These are phyloP conservation scores for Aspergillus mulundensis DNA, from an alignment of 495 filamentous ascomycete species.

Conservation along the genomic window DNA sequence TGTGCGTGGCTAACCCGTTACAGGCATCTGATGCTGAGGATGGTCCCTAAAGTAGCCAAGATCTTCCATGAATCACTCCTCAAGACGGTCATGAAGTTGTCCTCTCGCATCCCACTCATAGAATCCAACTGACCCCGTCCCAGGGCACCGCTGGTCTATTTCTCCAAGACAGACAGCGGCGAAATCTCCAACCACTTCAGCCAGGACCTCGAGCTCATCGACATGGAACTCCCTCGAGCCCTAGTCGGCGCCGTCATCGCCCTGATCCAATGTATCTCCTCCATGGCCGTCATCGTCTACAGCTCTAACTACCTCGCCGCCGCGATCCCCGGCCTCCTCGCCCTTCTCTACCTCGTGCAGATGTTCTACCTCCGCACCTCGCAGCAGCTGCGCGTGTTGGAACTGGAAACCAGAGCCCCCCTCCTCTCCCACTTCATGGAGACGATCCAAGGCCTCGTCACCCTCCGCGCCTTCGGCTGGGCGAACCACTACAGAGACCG, in stretches of 20 bases:
- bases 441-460: conserved; percentile 60
- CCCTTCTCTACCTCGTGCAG: conserved; percentile 45
- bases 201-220: conserved; percentile 42
- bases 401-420: conserved; percentile 54
- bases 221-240: conserved; percentile 31
- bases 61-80: no score
- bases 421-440: conserved; percentile 71
- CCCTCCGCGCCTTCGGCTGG: conserved; percentile 70
- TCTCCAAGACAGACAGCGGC: not conserved
- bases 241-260: not conserved
- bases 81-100: no score
- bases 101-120: no score
- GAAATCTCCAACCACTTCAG: conserved; percentile 19
- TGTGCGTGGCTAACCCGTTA: no score
- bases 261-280: not conserved
- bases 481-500: conserved; percentile 17
- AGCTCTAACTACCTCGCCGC: conserved; percentile 23
- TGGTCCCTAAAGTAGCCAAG: no score
- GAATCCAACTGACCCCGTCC: no score
- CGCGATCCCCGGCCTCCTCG: conserved; percentile 15
- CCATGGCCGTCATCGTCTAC: no score
- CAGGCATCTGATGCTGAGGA: no score
- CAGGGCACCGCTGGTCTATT: no score
- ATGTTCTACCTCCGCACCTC: conserved; percentile 58
- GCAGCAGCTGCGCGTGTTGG: conserved; percentile 54